Evolutionary conservation across 805 yeast species (phyloP).

Genomic region (Komagataella populi): DNA sequence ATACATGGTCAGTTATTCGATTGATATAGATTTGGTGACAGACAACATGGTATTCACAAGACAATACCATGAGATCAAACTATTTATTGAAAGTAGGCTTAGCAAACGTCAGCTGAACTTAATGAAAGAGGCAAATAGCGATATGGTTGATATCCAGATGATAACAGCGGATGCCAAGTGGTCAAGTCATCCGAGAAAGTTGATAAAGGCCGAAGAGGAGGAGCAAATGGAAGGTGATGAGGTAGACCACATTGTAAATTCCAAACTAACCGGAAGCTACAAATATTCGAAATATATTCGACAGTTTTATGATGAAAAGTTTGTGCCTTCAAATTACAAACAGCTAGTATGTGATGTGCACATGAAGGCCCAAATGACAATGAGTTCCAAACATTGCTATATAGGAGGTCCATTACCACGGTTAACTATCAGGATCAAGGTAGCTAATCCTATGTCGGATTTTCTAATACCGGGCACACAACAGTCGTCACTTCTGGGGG

Average conservation of each 20-base stretch:
- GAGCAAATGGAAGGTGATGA: neutral
- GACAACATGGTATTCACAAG: neutral
- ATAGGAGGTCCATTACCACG: neutral
- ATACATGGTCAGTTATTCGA: neutral
- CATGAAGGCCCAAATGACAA: neutral
- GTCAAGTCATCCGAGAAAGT: neutral
- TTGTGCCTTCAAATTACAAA: neutral
- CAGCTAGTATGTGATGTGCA: neutral
- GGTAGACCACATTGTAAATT: neutral
- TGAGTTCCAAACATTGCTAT: neutral
- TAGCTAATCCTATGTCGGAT: neutral
- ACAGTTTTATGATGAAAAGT: neutral
- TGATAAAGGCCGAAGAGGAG: neutral
- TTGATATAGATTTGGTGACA: neutral
- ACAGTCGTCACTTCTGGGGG: neutral
- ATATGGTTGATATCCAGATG: neutral
- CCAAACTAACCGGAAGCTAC: neutral
- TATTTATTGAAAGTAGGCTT: neutral
- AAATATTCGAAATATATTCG: neutral
- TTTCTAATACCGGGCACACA: neutral
- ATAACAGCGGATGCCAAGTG: neutral
- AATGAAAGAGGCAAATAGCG: neutral
- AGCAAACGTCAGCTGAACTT: neutral
- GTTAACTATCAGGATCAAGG: neutral
- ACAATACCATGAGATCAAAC: neutral